Evolutionary conservation across 1,284 basidiomycete genomes (phyloP), one percentile per base, ranked within the genome.

Genomic region (Malassezia cuniculi): DNA sequence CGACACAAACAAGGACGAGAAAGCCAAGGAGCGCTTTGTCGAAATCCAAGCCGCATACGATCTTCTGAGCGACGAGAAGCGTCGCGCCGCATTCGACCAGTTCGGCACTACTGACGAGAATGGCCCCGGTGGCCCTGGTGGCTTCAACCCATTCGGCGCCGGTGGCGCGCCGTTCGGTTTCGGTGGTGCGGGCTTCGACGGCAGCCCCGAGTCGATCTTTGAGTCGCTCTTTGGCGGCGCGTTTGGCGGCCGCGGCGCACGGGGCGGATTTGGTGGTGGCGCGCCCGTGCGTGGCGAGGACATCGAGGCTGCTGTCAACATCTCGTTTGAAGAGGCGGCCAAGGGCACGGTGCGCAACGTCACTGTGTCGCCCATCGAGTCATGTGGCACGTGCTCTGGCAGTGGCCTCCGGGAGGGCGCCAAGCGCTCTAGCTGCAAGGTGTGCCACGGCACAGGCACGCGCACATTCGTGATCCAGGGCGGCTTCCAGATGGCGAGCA

Each of bases 31-130:
- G 50, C 84, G 84, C 65, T 99, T 97, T 69, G 77, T 90, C 21
- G 89, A 97, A 69, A 94, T 99, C 44, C 93, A 97, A 69, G 76
- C 79, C 54, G 93, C 93, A 8, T 99, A 95, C 71, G 93, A 97
- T 69, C 85, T 42, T 33, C 50, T 47, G 27, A 55, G 89, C 69
- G 93, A 97, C 60, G 83, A 87, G 17, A 83, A 82, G 71, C 97
- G 94, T 69, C 79, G 85, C 43, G 76, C 80, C 16, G 77, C 81
- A n/a, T 99, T 82, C 63, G 90, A 97, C 69, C 78, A 82, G 66
- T 97, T 85, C 69, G 93, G 93, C 20, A 71, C 86, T n/a, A 82
- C 87, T 24, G 87, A 90, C 9, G 42, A 31, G n/a, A 17, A 24
- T 5, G 18, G 5, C 6, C 34, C 41, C 19, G 82, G 85, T 48